Evolutionary conservation across 2,329 filamentous ascomycete genomes (phyloP), one percentile per base, ranked within the genome.

Genomic region (Penicillium freii): DNA sequence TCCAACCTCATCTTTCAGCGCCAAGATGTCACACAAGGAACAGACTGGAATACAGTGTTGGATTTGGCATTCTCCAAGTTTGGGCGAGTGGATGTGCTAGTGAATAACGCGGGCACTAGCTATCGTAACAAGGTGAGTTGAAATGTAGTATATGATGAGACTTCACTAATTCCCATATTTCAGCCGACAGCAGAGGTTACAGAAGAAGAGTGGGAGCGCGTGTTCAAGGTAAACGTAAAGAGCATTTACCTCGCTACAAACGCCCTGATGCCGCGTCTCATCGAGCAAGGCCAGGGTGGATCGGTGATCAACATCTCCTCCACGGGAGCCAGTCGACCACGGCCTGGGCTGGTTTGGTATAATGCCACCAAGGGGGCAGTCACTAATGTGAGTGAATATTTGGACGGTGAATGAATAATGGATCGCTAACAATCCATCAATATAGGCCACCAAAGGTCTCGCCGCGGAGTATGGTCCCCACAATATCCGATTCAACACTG

Each of bases 391-490:
- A 48, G 71, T 63, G 15, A 11, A 33, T 27, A 1, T 10, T 29
- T 15, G 10, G n/a, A 15, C 11, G 2, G 17, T 34, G 17, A 15
- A n/a, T 11, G 15, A 25, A 15, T 21, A 21, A 15, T 19, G 15
- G 10, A 36, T 31, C 15, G 13, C 49, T 53, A 17, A 48, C 23
- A 34, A 25, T n/a, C 33, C 5, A 27, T 17, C 34, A 5, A 13
- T 44, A n/a, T 53, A 83, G 75, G 84, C 83, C 10, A 87, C 84
- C 3, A 87, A 85, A 73, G 82, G 82, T 11, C 80, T 92, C 62
- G 89, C 88, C 0, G 85, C 88, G 1, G 89, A 92, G 71, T 92
- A 88, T 64, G 89, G 86, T 0, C 81, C 84, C 0, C 82, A 89
- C 54, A 82, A 89, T 63, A 90, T 92, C 62, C 83, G 88, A 0